phyloP scores from a whole-genome alignment of 371 early-diverging fungal genomes.

The Syncephalastrum contaminatum region DNA sequence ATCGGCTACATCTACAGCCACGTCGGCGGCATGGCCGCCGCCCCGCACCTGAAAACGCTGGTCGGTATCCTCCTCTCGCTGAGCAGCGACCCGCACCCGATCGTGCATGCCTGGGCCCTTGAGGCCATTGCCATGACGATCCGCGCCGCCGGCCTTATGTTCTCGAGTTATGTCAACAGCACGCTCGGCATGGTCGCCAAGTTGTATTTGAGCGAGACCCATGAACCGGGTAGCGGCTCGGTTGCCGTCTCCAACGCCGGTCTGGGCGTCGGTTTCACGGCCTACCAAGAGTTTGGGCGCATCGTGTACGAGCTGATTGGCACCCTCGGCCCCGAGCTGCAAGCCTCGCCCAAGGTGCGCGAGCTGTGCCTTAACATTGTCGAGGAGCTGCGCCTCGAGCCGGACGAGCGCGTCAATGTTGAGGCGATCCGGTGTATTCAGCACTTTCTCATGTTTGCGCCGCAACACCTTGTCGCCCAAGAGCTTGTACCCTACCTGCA shows the following conservation, averaged over 20 bases:
- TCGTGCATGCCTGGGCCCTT: conserved; percentile 94
- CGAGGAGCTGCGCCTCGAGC: conserved; percentile 75
- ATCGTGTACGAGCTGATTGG: conserved; percentile 88
- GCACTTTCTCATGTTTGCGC: conserved; percentile 89
- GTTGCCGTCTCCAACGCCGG: conserved; percentile 63
- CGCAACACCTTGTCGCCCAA: conserved; percentile 66
- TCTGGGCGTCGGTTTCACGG: conserved; percentile 56
- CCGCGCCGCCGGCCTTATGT: conserved; percentile 89
- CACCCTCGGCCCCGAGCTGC: conserved; percentile 91
- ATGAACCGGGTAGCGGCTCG: conserved; percentile 73
- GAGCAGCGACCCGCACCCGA: conserved; percentile 87
- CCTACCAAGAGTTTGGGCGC: conserved; percentile 80
- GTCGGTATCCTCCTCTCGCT: conserved; percentile 90
- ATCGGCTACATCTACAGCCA: conserved; percentile 87
- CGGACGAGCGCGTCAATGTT: conserved; percentile 78
- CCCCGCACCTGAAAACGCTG: conserved; percentile 80
- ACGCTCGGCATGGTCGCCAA: conserved; percentile 84
- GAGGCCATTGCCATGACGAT: conserved; percentile 85
- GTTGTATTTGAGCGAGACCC: conserved; percentile 84
- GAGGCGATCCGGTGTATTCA: conserved; percentile 89
- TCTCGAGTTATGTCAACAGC: conserved; percentile 83
- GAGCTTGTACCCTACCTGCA: conserved; percentile 80
- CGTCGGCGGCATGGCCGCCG: conserved; percentile 90
- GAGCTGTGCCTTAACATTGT: conserved; percentile 77
- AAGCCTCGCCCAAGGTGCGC: conserved; percentile 67